phyloP scores from a whole-genome alignment of 495 filamentous ascomycete species.

The Trichoderma asperelloides region DNA sequence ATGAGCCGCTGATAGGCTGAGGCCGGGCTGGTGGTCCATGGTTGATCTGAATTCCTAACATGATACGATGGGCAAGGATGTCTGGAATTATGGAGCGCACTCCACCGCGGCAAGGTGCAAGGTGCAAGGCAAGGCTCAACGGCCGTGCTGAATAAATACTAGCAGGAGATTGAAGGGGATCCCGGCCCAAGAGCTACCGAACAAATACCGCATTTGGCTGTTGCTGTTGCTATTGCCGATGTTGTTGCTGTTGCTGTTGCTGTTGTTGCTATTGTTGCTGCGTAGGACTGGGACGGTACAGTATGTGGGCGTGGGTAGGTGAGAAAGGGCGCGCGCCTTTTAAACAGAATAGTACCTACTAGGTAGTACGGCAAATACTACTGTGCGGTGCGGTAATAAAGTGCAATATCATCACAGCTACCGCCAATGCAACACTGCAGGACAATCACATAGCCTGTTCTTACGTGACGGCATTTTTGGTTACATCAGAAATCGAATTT shows the following conservation, averaged over 20 bases:
- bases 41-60: neutral
- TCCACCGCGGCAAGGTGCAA: neutral
- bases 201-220: too few relatives aligned
- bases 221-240: neutral
- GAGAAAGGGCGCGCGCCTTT: neutral
- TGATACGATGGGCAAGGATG: conserved; percentile 6
- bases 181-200: neutral
- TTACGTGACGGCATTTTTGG: too few relatives aligned
- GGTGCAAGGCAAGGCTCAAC: neutral
- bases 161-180: neutral
- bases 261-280: too few relatives aligned
- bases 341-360: neutral
- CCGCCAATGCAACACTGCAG: too few relatives aligned
- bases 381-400: neutral
- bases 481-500: too few relatives aligned
- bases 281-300: too few relatives aligned
- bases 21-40: too few relatives aligned
- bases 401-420: too few relatives aligned
- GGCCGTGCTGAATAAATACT: neutral
- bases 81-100: neutral
- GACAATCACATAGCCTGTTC: too few relatives aligned
- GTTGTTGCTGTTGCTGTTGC: too few relatives aligned
- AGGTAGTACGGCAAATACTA: neutral
- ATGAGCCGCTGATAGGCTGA: neutral
- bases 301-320: neutral